Evolutionary conservation across 2,329 filamentous ascomycete species (phyloP).

Genomic region (Calonectria montana): DNA sequence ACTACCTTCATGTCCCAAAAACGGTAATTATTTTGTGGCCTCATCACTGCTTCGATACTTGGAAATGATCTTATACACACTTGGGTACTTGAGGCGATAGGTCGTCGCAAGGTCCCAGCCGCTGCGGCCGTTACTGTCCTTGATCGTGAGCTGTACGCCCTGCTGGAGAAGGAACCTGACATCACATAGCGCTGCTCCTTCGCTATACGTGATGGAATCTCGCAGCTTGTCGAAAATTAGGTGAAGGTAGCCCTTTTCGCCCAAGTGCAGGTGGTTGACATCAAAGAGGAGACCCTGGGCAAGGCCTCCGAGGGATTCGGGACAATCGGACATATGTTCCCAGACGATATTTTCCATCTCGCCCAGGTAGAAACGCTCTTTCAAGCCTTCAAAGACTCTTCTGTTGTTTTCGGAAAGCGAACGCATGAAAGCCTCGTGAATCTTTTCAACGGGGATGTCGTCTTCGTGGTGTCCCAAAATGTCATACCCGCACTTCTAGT

Average conservation of each 20-base stretch:
- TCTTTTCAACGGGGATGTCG: neutral
- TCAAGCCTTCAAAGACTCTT: neutral
- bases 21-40: neutral
- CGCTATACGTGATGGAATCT: neutral
- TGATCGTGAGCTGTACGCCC: neutral
- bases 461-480: neutral
- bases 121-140: neutral
- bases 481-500: conserved; percentile 2
- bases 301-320: neutral
- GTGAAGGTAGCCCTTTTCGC: neutral
- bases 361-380: neutral
- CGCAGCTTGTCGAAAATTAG: neutral
- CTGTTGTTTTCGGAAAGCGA: neutral
- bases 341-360: neutral
- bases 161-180: neutral
- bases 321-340: neutral
- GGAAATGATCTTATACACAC: neutral
- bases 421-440: neutral
- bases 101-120: neutral
- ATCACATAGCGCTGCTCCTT: neutral
- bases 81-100: neutral
- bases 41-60: neutral
- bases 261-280: neutral
- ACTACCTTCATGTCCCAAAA: neutral
- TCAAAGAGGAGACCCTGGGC: neutral